phyloP scores from a whole-genome alignment of 1,139 yeast species.

The Candida neerlandica region DNA sequence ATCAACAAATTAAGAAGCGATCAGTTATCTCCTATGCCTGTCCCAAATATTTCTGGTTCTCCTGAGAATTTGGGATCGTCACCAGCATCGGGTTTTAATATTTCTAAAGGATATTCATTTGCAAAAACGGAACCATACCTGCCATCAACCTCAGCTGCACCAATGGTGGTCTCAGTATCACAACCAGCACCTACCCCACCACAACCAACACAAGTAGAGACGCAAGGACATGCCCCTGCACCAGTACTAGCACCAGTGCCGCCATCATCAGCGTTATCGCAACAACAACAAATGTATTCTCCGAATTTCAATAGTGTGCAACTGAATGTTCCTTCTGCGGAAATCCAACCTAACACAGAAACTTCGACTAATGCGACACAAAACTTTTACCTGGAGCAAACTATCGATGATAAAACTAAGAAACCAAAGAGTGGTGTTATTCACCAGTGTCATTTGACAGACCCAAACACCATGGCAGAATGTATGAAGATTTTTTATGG shows the following conservation, averaged over 20 bases:
- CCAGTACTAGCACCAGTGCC: background rate
- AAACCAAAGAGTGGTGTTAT: conserved; percentile 33
- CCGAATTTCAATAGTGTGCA: background rate
- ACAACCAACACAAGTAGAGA: background rate
- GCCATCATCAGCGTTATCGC: conserved; percentile 3
- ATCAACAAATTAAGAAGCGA: conserved; percentile 1
- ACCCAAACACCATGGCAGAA: conserved; percentile 33
- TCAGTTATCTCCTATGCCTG: background rate
- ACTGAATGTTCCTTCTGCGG: background rate
- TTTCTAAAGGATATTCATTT: background rate
- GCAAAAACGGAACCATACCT: background rate
- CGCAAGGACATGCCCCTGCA: conserved; percentile 1
- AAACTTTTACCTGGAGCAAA: background rate
- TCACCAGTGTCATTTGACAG: conserved; percentile 47
- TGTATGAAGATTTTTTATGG: conserved; percentile 50
- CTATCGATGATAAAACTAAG: conserved; percentile 20
- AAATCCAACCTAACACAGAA: conserved; percentile 6
- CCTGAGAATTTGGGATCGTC: background rate
- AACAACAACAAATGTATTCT: conserved; percentile 1
- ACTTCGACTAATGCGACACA: background rate
- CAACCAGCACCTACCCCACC: background rate
- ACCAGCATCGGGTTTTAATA: background rate
- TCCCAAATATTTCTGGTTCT: background rate
- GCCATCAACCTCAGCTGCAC: background rate
- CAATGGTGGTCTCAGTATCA: background rate